Percentiles rank a stretch among this genome's conserved stretches.
Conservation (phyloP, 106 monocot species). For the Vanilla planifolia region DNA sequence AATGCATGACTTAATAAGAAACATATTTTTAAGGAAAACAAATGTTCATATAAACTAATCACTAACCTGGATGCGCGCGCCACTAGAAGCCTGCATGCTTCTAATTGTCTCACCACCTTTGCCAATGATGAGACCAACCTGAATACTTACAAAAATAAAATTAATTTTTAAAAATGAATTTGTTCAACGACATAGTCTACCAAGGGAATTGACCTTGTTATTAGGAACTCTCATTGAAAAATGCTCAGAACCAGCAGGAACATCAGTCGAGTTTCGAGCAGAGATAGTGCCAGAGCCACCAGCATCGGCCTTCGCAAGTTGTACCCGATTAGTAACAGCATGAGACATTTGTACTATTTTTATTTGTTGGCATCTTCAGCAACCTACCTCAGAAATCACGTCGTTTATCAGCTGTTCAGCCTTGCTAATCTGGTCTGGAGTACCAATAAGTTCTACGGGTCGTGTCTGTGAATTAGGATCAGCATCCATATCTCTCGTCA, state of each 20-base stretch:
- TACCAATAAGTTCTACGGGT: conserved; percentile 70
- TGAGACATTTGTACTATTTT: background rate
- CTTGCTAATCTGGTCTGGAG: conserved; percentile 69
- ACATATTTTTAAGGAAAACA: too few relatives aligned
- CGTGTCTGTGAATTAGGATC: conserved; percentile 59
- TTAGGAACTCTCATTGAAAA: conserved; percentile 76
- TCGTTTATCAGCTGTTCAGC: conserved; percentile 82
- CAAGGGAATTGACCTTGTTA: conserved; percentile 39
- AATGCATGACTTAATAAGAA: too few relatives aligned
- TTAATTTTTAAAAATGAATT: background rate
- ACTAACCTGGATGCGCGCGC: conserved; percentile 86
- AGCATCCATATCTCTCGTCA: conserved; percentile 74
- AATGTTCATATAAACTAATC: too few relatives aligned
- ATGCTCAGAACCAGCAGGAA: conserved; percentile 46
- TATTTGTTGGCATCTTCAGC: background rate
- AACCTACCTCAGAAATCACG: conserved; percentile 54
- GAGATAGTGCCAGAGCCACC: conserved; percentile 48
- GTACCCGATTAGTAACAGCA: background rate
- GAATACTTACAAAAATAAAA: conserved; percentile 3
- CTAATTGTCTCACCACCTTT: conserved; percentile 96
- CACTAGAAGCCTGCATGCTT: conserved; percentile 73
- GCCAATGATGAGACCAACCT: conserved; percentile 96
- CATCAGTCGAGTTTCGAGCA: conserved; percentile 26
- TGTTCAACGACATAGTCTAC: background rate
- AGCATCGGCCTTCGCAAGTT: conserved; percentile 56